Conservation (phyloP, 2,329 filamentous ascomycete genomes). For the Penicillium sp. region DNA sequence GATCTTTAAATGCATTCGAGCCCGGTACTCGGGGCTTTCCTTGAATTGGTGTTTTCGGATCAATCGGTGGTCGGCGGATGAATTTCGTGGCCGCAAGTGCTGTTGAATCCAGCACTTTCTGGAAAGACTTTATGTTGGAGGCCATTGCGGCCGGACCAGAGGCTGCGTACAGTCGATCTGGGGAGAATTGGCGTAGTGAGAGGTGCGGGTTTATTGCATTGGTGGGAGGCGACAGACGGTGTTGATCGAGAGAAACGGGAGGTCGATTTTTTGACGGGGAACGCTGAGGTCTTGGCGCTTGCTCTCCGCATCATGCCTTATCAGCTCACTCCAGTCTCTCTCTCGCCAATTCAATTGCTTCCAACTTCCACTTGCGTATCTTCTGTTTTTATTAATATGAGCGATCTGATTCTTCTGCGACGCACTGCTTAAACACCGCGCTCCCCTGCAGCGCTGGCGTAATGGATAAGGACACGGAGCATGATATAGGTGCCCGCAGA, state of each 20-base stretch:
- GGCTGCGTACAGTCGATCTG: constrained; percentile 15
- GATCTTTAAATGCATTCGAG: constrained; percentile 45
- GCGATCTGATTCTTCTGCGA: neutral
- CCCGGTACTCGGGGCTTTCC: constrained; percentile 38
- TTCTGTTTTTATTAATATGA: constrained; percentile 17
- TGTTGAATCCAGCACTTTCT: constrained; percentile 41
- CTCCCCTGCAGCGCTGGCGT: constrained; percentile 1
- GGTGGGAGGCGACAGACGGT: constrained; percentile 11
- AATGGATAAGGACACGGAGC: constrained; percentile 16
- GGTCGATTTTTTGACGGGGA: constrained; percentile 38
- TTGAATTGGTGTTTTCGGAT: constrained; percentile 39
- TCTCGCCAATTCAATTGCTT: constrained; percentile 12
- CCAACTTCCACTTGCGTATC: neutral
- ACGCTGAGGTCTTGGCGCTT: constrained; percentile 25
- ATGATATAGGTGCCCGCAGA: constrained; percentile 36
- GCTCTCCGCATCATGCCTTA: constrained; percentile 29
- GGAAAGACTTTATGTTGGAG: constrained; percentile 30
- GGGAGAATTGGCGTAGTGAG: neutral
- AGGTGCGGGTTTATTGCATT: constrained; percentile 20
- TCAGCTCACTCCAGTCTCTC: constrained; percentile 6
- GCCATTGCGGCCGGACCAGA: constrained; percentile 36
- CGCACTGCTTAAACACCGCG: neutral
- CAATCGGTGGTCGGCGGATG: constrained; percentile 36
- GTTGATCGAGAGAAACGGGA: constrained; percentile 19
- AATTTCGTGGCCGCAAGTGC: constrained; percentile 39